Evolutionary conservation across 2,329 filamentous ascomycete genomes (phyloP).

Genomic region (Aureobasidium mangrovei): DNA sequence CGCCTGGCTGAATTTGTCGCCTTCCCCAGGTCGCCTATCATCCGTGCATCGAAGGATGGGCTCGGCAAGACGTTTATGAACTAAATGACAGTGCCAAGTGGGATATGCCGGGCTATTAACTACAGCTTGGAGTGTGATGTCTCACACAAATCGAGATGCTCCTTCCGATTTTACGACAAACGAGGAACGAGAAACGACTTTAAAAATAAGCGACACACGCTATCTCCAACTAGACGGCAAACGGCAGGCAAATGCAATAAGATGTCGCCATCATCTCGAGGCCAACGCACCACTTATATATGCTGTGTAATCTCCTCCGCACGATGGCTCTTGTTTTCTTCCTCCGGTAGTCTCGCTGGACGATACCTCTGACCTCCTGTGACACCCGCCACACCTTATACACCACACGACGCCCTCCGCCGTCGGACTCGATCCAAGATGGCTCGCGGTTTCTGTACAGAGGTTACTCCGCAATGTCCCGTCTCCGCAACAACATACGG

Average conservation of each 20-base stretch:
- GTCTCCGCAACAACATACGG: slow-evolving; percentile 32
- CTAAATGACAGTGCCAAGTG: background rate
- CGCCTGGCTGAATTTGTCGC: background rate
- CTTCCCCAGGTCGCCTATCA: background rate
- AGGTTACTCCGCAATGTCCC: slow-evolving; percentile 26
- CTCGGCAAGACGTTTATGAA: background rate
- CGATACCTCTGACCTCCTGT: too few species aligned
- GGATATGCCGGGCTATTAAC: background rate
- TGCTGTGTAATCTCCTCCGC: background rate
- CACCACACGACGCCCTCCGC: background rate
- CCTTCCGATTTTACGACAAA: slow-evolving; percentile 10
- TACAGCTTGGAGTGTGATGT: background rate
- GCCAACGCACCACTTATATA: slow-evolving; percentile 1
- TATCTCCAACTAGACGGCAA: slow-evolving; percentile 12
- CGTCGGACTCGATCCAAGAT: background rate
- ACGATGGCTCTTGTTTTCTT: background rate
- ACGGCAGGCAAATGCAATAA: slow-evolving; percentile 1
- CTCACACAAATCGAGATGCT: background rate
- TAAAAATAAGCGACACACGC: slow-evolving; percentile 3
- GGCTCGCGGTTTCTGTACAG: slow-evolving; percentile 18
- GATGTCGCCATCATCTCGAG: slow-evolving; percentile 8
- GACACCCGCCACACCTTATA: too few species aligned
- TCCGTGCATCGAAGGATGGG: slow-evolving; percentile 3
- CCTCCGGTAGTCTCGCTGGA: too few species aligned
- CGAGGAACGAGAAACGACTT: background rate